These are phyloP conservation scores for Chrysoporthe cubensis DNA, from an alignment of 2,329 filamentous ascomycete genomes.

Conservation along the genomic window DNA sequence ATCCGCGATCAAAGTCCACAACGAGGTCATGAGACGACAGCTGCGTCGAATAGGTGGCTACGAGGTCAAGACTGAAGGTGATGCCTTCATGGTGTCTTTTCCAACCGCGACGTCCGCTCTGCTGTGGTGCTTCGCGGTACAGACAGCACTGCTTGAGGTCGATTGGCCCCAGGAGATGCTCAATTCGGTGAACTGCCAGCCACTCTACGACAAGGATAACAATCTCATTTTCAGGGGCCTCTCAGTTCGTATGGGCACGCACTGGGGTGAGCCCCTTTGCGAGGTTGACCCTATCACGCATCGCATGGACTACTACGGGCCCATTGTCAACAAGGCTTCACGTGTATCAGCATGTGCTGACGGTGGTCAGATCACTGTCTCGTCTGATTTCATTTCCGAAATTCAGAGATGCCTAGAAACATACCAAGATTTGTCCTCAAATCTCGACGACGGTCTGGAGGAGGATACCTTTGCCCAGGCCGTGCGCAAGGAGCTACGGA, in stretches of 20 bases:
- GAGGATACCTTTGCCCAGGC: constrained; percentile 75
- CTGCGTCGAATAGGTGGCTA: constrained; percentile 93
- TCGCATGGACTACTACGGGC: constrained; percentile 99
- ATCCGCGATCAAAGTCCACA: constrained; percentile 95
- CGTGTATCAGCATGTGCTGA: constrained; percentile 94
- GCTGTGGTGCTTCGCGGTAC: constrained; percentile 95
- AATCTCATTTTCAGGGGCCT: constrained; percentile 91
- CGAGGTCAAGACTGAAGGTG: constrained; percentile 99
- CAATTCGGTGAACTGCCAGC: constrained; percentile 81
- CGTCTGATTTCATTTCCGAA: constrained; percentile 94
- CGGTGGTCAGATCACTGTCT: constrained; percentile 95
- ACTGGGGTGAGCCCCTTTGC: constrained; percentile 92
- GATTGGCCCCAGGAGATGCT: constrained; percentile 94
- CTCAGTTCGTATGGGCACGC: constrained; percentile 96
- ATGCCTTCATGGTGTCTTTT: constrained; percentile 99
- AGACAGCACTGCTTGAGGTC: constrained; percentile 83
- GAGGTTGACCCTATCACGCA: constrained; percentile 95
- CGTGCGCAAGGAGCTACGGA: constrained; percentile 85
- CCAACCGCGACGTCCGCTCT: constrained; percentile 92
- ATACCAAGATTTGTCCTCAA: constrained; percentile 82
- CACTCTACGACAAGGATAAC: constrained; percentile 80
- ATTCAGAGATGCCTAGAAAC: constrained; percentile 89
- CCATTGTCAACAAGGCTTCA: constrained; percentile 97
- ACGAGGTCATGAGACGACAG: constrained; percentile 93
- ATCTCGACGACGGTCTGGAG: constrained; percentile 73